A percentile compares a stretch with the other conserved stretches of the same genome.
phyloP scores from a whole-genome alignment of 1,284 basidiomycete species.

The Marasmius sp. region DNA sequence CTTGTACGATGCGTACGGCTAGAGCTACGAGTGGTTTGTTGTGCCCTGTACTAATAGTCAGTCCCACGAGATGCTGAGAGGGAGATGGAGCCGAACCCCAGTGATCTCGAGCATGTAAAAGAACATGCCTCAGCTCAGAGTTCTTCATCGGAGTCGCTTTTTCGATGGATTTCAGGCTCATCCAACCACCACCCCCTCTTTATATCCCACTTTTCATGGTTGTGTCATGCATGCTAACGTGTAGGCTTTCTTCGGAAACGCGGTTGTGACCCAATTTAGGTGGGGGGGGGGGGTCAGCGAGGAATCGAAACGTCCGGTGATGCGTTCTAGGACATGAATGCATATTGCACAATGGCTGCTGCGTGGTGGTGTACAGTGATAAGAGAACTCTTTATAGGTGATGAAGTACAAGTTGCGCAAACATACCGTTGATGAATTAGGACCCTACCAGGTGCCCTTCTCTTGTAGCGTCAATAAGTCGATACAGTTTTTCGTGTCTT shows the following conservation, averaged over 20 bases:
- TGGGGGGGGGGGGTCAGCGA: background rate
- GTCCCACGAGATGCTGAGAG: too few relatives aligned
- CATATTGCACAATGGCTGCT: background rate
- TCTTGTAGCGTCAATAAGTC: too few relatives aligned
- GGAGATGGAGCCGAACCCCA: too few relatives aligned
- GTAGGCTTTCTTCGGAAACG: background rate
- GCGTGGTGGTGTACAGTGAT: background rate
- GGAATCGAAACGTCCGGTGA: background rate
- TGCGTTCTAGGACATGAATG: background rate
- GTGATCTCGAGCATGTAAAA: background rate
- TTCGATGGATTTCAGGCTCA: background rate
- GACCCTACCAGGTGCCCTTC: too few relatives aligned
- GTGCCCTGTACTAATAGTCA: too few relatives aligned
- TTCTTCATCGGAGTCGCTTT: background rate
- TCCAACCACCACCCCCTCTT: too few relatives aligned
- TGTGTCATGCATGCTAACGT: background rate
- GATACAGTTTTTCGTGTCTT: too few relatives aligned
- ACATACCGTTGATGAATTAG: too few relatives aligned
- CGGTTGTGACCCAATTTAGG: background rate
- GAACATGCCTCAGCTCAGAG: background rate
- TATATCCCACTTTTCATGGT: too few relatives aligned
- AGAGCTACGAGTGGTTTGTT: conserved; percentile 1
- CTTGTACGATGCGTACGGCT: background rate
- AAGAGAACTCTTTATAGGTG: too few relatives aligned
- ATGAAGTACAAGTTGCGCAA: too few relatives aligned